Conservation (phyloP, 768 basidiomycete species). For the Rhodocollybia butyracea region DNA sequence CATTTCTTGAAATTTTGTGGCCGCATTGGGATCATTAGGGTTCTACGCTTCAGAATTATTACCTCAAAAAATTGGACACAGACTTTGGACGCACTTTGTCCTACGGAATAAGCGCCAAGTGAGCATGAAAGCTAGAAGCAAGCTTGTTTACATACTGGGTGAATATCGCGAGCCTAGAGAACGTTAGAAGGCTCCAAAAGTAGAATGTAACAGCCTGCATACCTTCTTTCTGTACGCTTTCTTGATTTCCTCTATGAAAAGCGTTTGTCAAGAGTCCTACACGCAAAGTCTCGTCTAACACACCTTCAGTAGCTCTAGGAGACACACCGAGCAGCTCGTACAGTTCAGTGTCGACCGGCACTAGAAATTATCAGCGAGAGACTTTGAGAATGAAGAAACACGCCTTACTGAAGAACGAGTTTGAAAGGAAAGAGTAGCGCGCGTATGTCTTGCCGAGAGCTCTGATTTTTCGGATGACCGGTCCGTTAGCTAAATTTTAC, state of each 20-base stretch:
- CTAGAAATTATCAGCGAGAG: constrained; percentile 29
- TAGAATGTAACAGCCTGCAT: constrained; percentile 17
- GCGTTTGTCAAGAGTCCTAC: background rate
- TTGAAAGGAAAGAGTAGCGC: no score
- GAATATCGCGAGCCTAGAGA: constrained; percentile 77
- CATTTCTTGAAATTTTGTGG: constrained; percentile 84
- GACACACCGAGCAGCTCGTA: constrained; percentile 84
- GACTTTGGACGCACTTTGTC: constrained; percentile 55
- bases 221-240: constrained; percentile 94
- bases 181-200: constrained; percentile 8
- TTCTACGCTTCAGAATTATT: constrained; percentile 46
- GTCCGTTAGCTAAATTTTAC: background rate
- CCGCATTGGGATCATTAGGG: constrained; percentile 82
- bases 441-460: no score
- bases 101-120: constrained; percentile 32
- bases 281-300: background rate
- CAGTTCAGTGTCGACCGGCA: constrained; percentile 74
- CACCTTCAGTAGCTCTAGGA: constrained; percentile 70
- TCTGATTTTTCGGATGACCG: no score
- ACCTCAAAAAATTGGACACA: background rate
- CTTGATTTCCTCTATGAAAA: constrained; percentile 73
- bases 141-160: constrained; percentile 58
- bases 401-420: no score
- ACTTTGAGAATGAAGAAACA: background rate
- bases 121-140: constrained; percentile 8